These are phyloP conservation scores for Rubroboletus pulcherrimus DNA, from an alignment of 768 basidiomycete genomes.

Conservation along the genomic window DNA sequence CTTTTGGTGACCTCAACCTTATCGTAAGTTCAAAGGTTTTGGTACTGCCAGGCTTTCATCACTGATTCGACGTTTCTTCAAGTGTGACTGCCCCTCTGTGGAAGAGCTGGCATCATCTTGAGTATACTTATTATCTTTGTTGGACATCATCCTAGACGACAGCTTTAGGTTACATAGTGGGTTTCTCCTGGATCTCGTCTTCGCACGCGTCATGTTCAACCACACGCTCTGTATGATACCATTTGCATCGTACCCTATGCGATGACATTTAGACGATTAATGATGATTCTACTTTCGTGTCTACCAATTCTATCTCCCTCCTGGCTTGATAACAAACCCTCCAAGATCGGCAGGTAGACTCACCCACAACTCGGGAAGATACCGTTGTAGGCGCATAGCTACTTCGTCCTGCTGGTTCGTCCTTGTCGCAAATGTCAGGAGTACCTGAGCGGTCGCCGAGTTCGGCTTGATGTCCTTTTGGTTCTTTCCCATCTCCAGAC, in stretches of 20 bases:
- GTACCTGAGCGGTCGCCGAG: constrained; percentile 45
- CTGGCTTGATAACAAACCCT: constrained; percentile 21
- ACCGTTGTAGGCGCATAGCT: constrained; percentile 41
- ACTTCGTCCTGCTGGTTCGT: constrained; percentile 43
- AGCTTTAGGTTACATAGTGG: constrained; percentile 29
- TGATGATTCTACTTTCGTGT: constrained; percentile 7
- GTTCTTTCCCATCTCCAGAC: constrained; percentile 57
- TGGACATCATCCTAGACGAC: constrained; percentile 24
- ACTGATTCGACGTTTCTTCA: constrained; percentile 10
- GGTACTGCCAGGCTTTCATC: neutral
- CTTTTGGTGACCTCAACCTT: constrained; percentile 90
- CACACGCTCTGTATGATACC: constrained; percentile 44
- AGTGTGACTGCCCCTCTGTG: constrained; percentile 87
- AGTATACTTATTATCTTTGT: constrained; percentile 11
- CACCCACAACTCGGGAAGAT: constrained; percentile 37
- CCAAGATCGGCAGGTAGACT: constrained; percentile 21
- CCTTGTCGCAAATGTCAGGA: constrained; percentile 52
- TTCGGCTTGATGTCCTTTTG: constrained; percentile 45
- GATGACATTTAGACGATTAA: constrained; percentile 17
- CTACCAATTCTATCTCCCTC: neutral
- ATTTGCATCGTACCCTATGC: constrained; percentile 22
- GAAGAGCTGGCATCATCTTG: constrained; percentile 59
- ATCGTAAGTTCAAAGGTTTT: constrained; percentile 52
- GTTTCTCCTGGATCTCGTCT: constrained; percentile 45
- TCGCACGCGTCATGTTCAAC: constrained; percentile 57